phyloP scores from a whole-genome alignment of 2,329 filamentous ascomycete genomes.

The Cytospora mali region DNA sequence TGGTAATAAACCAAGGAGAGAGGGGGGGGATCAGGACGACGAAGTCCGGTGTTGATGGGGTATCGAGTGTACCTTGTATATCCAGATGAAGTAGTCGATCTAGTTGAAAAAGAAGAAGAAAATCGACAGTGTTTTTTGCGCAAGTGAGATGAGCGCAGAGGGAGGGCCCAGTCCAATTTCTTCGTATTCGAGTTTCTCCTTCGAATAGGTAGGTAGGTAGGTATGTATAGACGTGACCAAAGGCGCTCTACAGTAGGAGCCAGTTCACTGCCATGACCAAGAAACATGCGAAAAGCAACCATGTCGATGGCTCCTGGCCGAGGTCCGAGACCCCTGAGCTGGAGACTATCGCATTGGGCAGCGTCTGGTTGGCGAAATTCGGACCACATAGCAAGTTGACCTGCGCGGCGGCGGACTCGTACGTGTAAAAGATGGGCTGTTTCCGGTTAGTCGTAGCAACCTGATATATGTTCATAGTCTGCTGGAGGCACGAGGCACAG shows the following conservation, averaged over 20 bases:
- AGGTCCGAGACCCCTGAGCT: conserved; percentile 25
- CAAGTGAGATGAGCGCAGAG: background rate
- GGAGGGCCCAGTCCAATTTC: too few species aligned
- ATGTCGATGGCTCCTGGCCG: background rate
- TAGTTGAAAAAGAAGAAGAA: conserved; percentile 1
- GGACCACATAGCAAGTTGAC: conserved; percentile 69
- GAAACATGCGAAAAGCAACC: background rate
- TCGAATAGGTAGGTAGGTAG: too few species aligned
- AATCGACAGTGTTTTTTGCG: background rate
- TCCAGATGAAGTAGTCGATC: conserved; percentile 11
- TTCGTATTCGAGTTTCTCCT: too few species aligned
- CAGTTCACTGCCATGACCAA: conserved; percentile 14
- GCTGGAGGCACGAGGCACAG: conserved; percentile 74
- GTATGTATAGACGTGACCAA: too few species aligned
- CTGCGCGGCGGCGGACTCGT: conserved; percentile 69
- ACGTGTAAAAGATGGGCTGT: conserved; percentile 69
- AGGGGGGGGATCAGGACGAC: background rate
- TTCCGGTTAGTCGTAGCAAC: conserved; percentile 65
- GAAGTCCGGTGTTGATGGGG: conserved; percentile 1
- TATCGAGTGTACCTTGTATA: conserved; percentile 19
- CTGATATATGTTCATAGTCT: conserved; percentile 82
- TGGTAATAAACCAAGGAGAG: background rate
- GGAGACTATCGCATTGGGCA: conserved; percentile 43
- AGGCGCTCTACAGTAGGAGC: conserved; percentile 10
- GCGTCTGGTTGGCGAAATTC: conserved; percentile 58